Base-by-base conservation (phyloP, 2,329 filamentous ascomycete genomes). In the Fusarium staphyleae region DNA sequence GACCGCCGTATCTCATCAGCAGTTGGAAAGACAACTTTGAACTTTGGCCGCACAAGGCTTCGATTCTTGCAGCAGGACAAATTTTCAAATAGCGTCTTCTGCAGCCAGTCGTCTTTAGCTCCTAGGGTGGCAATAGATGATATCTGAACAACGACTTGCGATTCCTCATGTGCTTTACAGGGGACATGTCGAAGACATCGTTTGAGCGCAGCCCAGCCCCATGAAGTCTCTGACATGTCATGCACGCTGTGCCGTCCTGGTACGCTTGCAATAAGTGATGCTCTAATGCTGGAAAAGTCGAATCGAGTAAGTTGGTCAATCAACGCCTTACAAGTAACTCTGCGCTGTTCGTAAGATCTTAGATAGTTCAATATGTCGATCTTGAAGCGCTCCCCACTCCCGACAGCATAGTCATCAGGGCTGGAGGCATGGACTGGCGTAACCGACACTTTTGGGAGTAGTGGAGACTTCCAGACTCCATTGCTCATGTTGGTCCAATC, bases 401-500 rank as follows among this genome's bases (percentile, higher is more conserved):
- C 89, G 15, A 69, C 35, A 3, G 56, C 34, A 26, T 62, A 44
- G 4, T 62, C 48, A 12, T 43, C 37, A 3, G 40, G 42, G 12
- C 19, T 49, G 18, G 37, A 32, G 3, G 45, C 8, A n/a, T 9
- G 7, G 4, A 18, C 41, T 5, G 40, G 8, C 7, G 75, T 41
- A 1, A 35, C 18, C 7, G 57, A 10, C 5, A 30, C 39, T 19
- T 83, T 72, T 1, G 89, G 86, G 1, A 96, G 82, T 2, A 83
- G 69, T 1, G 90, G 90, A 0, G 90, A 93, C 42, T 76, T 79
- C 92, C 92, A 96, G 5, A 90, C 83, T 1, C 85, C 91, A 70
- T 96, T 91, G 1, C 87, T 89, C 89, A 96, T 90, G 63, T 95
- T 95, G 2, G 79, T 82, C 92, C 92, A 96, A 70, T 96, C 92